These are phyloP conservation scores for Sphaerostilbella broomeana DNA, from an alignment of 2,329 filamentous ascomycete genomes.

Conservation along the genomic window DNA sequence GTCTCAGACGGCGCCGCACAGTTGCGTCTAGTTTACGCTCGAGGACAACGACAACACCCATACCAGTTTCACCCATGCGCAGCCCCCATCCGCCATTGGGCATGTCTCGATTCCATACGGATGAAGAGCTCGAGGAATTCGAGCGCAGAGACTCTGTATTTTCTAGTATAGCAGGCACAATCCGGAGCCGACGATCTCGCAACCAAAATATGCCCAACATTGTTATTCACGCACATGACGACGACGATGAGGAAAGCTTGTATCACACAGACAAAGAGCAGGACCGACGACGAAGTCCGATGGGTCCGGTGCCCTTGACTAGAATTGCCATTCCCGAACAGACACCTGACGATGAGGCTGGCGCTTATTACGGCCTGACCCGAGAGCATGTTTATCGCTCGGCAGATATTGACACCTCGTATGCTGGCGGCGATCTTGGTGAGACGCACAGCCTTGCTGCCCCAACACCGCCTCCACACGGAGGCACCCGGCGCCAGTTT, in stretches of 20 bases:
- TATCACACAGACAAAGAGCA: conserved; percentile 34
- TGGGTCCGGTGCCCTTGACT: conserved; percentile 57
- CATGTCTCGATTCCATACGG: conserved; percentile 72
- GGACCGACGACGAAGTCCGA: conserved; percentile 52
- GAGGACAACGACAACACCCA: conserved; percentile 21
- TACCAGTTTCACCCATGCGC: conserved; percentile 17
- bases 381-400: conserved; percentile 41
- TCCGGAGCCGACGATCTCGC: conserved; percentile 27
- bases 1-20: conserved; percentile 66
- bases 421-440: conserved; percentile 35
- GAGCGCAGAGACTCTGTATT: conserved; percentile 43
- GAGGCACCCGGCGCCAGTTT: conserved; percentile 68
- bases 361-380: conserved; percentile 32
- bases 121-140: conserved; percentile 53
- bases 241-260: conserved; percentile 19
- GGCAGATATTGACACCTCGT: conserved; percentile 38
- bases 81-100: conserved; percentile 49
- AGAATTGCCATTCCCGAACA: conserved; percentile 49
- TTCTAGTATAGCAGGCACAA: conserved; percentile 52
- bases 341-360: conserved; percentile 37
- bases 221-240: conserved; percentile 23
- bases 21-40: conserved; percentile 33
- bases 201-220: conserved; percentile 27
- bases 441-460: conserved; percentile 29
- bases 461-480: conserved; percentile 58